A percentile compares a stretch with the other conserved stretches of the same genome.
phyloP scores from a whole-genome alignment of 805 yeast species.

The Ascoidea rubescens region DNA sequence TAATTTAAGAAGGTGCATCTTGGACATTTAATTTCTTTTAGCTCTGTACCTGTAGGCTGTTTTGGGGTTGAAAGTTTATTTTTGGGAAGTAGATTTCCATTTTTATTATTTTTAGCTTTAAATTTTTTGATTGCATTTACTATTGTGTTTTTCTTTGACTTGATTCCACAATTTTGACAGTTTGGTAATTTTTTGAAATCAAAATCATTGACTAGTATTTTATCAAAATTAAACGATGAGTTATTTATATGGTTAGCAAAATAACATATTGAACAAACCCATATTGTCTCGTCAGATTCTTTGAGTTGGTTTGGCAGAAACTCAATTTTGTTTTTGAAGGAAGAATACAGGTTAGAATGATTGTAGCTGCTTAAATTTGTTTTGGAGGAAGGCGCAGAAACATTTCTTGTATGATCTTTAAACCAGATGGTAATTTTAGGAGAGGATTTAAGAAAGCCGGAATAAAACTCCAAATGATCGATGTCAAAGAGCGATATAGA shows the following conservation, averaged over 20 bases:
- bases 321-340: not conserved
- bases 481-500: constrained; percentile 31
- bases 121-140: constrained; percentile 17
- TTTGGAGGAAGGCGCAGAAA: not conserved
- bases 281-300: constrained; percentile 20
- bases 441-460: constrained; percentile 60
- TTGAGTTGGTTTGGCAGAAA: not conserved
- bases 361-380: not conserved
- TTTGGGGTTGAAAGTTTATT: not conserved
- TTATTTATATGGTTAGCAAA: constrained; percentile 36
- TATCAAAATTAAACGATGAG: constrained; percentile 16
- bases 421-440: constrained; percentile 52
- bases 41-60: not conserved
- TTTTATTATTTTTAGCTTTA: not conserved
- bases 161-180: constrained; percentile 54
- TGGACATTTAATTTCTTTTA: constrained; percentile 24
- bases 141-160: constrained; percentile 23
- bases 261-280: constrained; percentile 91
- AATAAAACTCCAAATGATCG: constrained; percentile 23
- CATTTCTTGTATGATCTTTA: constrained; percentile 10
- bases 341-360: not conserved
- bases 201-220: constrained; percentile 3
- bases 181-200: constrained; percentile 21
- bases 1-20: constrained; percentile 76
- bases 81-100: not conserved